A percentile compares a stretch with the other conserved stretches of the same genome.
Evolutionary conservation across 208 protist species (phyloP).

Genomic region (Leishmania gerbilli): DNA sequence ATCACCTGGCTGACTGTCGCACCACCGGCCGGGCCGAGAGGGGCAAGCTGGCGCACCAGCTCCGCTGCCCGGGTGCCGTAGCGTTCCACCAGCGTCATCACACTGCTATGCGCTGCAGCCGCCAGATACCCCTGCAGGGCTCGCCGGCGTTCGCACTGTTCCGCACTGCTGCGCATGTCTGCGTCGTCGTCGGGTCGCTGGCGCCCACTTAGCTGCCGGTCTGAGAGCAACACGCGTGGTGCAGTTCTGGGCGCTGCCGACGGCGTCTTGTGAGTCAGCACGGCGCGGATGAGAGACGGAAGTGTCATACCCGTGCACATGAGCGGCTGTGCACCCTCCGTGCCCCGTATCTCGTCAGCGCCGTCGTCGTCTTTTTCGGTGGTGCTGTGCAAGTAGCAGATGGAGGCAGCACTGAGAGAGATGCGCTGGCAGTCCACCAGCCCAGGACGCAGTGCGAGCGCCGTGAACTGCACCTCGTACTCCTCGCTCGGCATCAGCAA

Average conservation of each 20-base stretch:
- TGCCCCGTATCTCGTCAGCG: background rate
- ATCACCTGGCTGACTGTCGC: slow-evolving; percentile 24
- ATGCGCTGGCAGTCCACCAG: slow-evolving; percentile 75
- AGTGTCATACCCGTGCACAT: slow-evolving; percentile 36
- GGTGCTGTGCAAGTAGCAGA: slow-evolving; percentile 30
- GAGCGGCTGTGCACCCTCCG: slow-evolving; percentile 5
- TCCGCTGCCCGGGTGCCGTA: slow-evolving; percentile 22
- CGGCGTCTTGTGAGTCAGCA: slow-evolving; percentile 13
- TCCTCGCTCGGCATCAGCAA: slow-evolving; percentile 65
- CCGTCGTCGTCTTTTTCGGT: background rate
- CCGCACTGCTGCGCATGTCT: background rate
- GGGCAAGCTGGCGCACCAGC: slow-evolving; percentile 30
- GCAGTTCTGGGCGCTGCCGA: slow-evolving; percentile 7
- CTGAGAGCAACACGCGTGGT: slow-evolving; percentile 1
- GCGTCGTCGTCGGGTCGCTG: background rate
- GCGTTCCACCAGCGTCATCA: slow-evolving; percentile 15
- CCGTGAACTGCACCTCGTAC: slow-evolving; percentile 60
- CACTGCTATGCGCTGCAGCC: slow-evolving; percentile 3
- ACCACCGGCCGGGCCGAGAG: slow-evolving; percentile 24
- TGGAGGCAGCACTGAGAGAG: slow-evolving; percentile 46
- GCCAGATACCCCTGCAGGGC: background rate
- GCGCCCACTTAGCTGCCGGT: background rate
- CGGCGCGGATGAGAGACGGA: slow-evolving; percentile 12
- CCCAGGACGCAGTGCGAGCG: slow-evolving; percentile 55
- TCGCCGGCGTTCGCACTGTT: background rate